These are phyloP conservation scores for Penicillium malachiteum DNA, from an alignment of 495 filamentous ascomycete species.

Conservation along the genomic window DNA sequence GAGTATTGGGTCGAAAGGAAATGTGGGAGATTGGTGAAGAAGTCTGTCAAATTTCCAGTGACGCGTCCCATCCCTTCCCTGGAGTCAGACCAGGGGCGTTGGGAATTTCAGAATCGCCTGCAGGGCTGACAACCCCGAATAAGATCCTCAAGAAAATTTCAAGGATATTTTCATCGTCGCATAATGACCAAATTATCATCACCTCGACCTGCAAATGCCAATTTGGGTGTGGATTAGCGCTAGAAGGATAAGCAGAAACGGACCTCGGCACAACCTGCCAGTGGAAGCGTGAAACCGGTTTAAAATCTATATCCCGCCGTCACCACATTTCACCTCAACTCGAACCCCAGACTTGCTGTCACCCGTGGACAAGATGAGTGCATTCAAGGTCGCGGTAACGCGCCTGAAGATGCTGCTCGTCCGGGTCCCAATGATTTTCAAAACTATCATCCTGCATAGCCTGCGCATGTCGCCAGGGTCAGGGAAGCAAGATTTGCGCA, in stretches of 20 bases:
- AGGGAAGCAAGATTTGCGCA: slow-evolving; percentile 76
- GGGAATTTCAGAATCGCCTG: no score
- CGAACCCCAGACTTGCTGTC: background rate
- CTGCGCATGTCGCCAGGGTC: slow-evolving; percentile 64
- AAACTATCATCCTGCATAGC: slow-evolving; percentile 65
- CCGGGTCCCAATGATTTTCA: slow-evolving; percentile 65
- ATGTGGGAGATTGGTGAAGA: no score
- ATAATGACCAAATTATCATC: no score
- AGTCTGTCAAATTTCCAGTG: no score
- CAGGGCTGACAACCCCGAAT: no score
- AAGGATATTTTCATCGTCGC: no score
- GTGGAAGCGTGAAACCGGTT: slow-evolving; percentile 20
- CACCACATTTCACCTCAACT: no score
- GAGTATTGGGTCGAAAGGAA: no score
- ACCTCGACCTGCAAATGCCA: background rate
- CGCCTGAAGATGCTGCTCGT: slow-evolving; percentile 46
- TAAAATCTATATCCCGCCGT: slow-evolving; percentile 3
- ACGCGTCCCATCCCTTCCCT: no score
- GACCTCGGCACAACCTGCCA: slow-evolving; percentile 20
- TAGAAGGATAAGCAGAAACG: background rate
- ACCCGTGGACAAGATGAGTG: slow-evolving; percentile 31
- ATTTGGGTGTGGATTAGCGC: background rate
- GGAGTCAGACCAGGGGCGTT: no score
- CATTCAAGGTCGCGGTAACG: slow-evolving; percentile 30
- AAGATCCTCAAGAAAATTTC: no score